Evolutionary conservation across 140 eudicot genomes (phyloP).

Genomic region (Flaveria floridana): DNA sequence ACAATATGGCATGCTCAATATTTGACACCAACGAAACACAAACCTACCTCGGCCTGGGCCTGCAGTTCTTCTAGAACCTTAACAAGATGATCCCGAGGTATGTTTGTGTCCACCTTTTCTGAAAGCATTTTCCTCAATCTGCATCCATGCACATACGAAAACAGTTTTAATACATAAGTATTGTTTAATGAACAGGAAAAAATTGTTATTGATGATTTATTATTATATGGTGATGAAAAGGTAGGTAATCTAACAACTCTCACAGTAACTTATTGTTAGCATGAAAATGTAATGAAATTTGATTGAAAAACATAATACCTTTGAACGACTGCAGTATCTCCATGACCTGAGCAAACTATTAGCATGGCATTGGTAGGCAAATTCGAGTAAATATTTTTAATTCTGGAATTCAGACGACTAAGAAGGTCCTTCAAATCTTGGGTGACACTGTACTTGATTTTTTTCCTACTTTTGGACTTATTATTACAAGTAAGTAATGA

Average conservation of each 20-base stretch:
- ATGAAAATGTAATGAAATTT: background rate
- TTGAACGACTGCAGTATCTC: constrained; percentile 82
- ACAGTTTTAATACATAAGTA: background rate
- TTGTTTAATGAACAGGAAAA: background rate
- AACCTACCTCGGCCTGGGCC: constrained; percentile 96
- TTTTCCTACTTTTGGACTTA: constrained; percentile 46
- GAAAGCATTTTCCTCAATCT: constrained; percentile 77
- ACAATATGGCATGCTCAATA: constrained; percentile 34
- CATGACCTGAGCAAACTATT: constrained; percentile 90
- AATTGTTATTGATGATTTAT: background rate
- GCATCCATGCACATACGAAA: constrained; percentile 26
- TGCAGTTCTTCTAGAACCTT: constrained; percentile 91
- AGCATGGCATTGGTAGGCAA: constrained; percentile 84
- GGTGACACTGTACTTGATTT: constrained; percentile 48
- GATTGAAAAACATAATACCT: constrained; percentile 43
- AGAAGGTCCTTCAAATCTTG: constrained; percentile 66
- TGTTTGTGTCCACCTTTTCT: constrained; percentile 50
- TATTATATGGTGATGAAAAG: no score
- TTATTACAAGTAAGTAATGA: constrained; percentile 72
- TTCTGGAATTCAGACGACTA: constrained; percentile 51
- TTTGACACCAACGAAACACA: constrained; percentile 90
- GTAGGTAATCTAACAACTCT: no score
- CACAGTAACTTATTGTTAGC: no score
- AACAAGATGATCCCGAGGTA: constrained; percentile 65
- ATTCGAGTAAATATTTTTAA: constrained; percentile 49